Evolutionary conservation across 2,329 filamentous ascomycete species (phyloP), one percentile per base, ranked within the genome.

Genomic region (Trichoderma guizhouense): DNA sequence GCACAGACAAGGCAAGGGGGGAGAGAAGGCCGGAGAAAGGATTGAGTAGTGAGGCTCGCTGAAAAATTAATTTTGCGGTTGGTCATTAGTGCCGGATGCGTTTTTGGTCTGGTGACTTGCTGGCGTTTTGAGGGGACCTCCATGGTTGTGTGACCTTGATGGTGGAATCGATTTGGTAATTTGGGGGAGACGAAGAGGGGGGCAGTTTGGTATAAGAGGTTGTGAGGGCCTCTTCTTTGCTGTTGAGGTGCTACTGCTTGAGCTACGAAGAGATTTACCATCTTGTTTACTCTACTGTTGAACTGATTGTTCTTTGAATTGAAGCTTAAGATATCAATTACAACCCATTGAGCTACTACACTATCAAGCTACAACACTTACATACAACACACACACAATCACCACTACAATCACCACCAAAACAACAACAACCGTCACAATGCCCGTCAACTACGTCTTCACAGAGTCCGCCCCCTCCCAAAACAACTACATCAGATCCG

Each of bases 401-500:
- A 58, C 5, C 43, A 47, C 43, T 34, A 3, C 34, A 15, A 36
- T 18, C 34, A 15, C 24, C 34, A 39, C 34, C 32, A 47, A 8
- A 5, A 67, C 26, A 51, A 39, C 8, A 18, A 15, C 32, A 61
- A 60, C 71, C 34, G 53, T 2, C 57, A 70, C 36, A 70, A 80
- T 80, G 78, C 70, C 78, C 36, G 65, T 64, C 73, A 78, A 75
- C 74, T 81, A 79, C 77, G 74, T 78, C 74, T 74, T 80, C 76
- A 79, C 79, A 71, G 79, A 80, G 71, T 74, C 79, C 26, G 73
- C 79, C 8, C 79, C 79, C 72, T 78, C 77, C 36, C 77, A 79
- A 60, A 78, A 76, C 72, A 71, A 73, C 72, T 79, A 77, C 83
- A 82, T 83, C 66, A 85, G 87, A 81, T 83, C 85, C 7, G 87